Percentiles rank a stretch among this genome's conserved stretches.
Conservation (phyloP, 1,284 basidiomycete species). For the Malassezia globosa region DNA sequence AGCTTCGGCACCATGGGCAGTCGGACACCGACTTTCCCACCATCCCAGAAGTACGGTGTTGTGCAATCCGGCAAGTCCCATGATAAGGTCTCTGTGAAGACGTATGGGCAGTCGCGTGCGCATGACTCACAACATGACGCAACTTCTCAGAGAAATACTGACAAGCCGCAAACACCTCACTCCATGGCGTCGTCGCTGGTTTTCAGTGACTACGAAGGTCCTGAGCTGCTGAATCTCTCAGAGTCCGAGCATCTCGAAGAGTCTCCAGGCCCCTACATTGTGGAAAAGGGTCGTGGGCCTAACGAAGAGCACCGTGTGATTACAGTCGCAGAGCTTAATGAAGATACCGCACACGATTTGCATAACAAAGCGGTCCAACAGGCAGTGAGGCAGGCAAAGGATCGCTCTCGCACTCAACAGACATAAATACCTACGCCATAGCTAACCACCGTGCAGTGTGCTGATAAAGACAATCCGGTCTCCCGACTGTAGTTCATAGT, state of each 20-base stretch:
- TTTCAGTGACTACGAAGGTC: conserved; percentile 19
- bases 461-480: conserved; percentile 95
- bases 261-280: conserved; percentile 27
- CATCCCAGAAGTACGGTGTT: conserved; percentile 22
- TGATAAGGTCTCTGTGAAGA: conserved; percentile 40
- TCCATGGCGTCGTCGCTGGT: conserved; percentile 14
- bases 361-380: background rate
- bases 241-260: conserved; percentile 17
- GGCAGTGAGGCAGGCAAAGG: background rate
- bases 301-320: conserved; percentile 19
- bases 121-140: conserved; percentile 4
- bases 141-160: background rate
- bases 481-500: conserved; percentile 64
- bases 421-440: background rate
- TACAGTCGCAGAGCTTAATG: conserved; percentile 22
- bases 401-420: background rate
- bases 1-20: conserved; percentile 29
- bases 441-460: conserved; percentile 72
- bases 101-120: conserved; percentile 18
- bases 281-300: conserved; percentile 30
- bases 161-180: conserved; percentile 2
- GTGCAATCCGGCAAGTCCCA: conserved; percentile 17
- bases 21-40: conserved; percentile 15
- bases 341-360: conserved; percentile 1
- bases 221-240: conserved; percentile 12